These are phyloP conservation scores for Fusarium sp. DNA, from an alignment of 2,329 filamentous ascomycete species.

Conservation along the genomic window DNA sequence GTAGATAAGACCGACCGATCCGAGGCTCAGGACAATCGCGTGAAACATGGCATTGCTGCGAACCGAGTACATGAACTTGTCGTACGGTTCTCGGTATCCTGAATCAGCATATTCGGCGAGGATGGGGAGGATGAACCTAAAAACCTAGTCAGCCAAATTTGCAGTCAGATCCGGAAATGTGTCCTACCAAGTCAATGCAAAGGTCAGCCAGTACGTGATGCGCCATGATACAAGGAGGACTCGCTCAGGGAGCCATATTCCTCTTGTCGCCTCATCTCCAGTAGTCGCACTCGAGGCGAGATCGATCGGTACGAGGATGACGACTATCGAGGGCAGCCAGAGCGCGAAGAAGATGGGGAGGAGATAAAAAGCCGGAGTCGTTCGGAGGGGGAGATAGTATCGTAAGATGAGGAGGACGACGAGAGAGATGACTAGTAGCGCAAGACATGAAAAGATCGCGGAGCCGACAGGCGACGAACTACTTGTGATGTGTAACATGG, in stretches of 20 bases:
- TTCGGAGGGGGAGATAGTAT: slow-evolving; percentile 89
- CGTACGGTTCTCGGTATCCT: slow-evolving; percentile 87
- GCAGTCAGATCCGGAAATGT: background rate
- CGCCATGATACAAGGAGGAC: slow-evolving; percentile 90
- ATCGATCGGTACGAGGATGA: slow-evolving; percentile 94
- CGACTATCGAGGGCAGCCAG: slow-evolving; percentile 88
- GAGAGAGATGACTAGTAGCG: slow-evolving; percentile 78
- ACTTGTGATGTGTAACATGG: slow-evolving; percentile 63
- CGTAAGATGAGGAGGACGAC: slow-evolving; percentile 86
- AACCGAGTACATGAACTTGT: slow-evolving; percentile 84
- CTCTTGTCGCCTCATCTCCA: slow-evolving; percentile 76
- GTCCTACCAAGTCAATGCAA: slow-evolving; percentile 87
- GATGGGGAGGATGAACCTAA: slow-evolving; percentile 87
- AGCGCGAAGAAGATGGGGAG: slow-evolving; percentile 97
- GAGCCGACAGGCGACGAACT: slow-evolving; percentile 78
- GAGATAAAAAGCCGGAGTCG: slow-evolving; percentile 88
- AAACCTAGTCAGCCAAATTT: slow-evolving; percentile 22
- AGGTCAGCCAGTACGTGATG: slow-evolving; percentile 97
- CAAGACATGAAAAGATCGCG: slow-evolving; percentile 78
- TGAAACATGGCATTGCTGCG: slow-evolving; percentile 91
- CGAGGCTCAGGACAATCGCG: slow-evolving; percentile 78
- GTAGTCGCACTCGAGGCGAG: slow-evolving; percentile 85
- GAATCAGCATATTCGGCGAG: slow-evolving; percentile 95
- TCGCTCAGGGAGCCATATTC: slow-evolving; percentile 86
- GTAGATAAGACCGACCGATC: slow-evolving; percentile 80